Evolutionary conservation across 2,329 filamentous ascomycete genomes (phyloP), one percentile per base, ranked within the genome.

Genomic region (Neocatenulostroma microsporum): DNA sequence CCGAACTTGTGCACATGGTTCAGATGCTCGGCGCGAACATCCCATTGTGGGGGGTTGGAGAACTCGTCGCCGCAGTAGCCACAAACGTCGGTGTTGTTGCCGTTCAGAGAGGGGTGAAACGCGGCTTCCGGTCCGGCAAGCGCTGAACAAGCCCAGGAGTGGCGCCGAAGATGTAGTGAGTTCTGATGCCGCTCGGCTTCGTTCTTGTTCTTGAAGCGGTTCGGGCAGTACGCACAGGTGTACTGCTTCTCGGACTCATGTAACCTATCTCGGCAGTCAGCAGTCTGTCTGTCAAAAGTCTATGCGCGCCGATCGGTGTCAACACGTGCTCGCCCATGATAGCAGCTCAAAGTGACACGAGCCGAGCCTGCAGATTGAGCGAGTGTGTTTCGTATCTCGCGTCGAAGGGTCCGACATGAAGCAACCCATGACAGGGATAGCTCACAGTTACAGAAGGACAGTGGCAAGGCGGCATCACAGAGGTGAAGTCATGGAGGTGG

Each of bases 181-280:
- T 95, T 96, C 56, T 94, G 88, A 58, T 96, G 89, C 21, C 91
- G 78, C 62, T 96, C 89, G 2, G 88, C 88, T 65, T 96, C 91
- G 54, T 96, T 96, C 66, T 96, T 96, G 67, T 96, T 96, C 65
- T 96, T 96, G 70, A 96, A 96, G 10, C 89, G 80, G 58, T 95
- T 95, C 27, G 83, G 83, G 61, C 89, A 96, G 59, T 85, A 96
- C 19, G 78, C 74, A 62, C 89, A 96, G 45, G 84, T 84, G 61
- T 95, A 96, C 62, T 96, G 89, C 62, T 96, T 96, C 62, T 96
- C 91, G 56, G 85, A 80, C 62, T 91, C 85, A 60, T 96, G 89
- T 29, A 80, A 69, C 46, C 89, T 95, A 18, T n/a, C n/a, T n/a
- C n/a, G n/a, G n/a, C n/a, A n/a, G n/a, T n/a, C n/a, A n/a, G n/a